Base-by-base conservation (phyloP, 164 flowering plant species). In the Vitis rotundifolia region DNA sequence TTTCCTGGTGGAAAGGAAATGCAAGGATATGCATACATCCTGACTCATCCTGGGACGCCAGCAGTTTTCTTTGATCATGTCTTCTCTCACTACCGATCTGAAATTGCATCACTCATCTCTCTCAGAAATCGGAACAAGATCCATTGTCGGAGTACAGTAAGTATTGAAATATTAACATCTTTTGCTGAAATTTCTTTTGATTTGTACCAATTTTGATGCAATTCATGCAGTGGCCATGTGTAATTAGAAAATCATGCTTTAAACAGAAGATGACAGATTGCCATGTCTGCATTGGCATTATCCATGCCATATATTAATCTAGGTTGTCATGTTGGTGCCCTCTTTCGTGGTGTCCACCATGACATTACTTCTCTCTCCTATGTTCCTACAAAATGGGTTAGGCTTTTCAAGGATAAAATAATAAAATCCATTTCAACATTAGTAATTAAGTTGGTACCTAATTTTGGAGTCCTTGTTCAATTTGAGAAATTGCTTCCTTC, bases 41-140 rank as follows among this genome's bases (percentile, higher is more conserved):
- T 95, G 70, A 95, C 98, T 65, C 99, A 95, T 78, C 98, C 99
- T 29, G 99, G 99, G 71, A 95, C 99, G 49, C 99, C 99, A 26
- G 74, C 97, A 22, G 91, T 95, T 59, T 95, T 93, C 75, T 93
- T 79, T 67, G 99, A 95, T 56, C 99, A 95, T 75, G 72, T 91
- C 47, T 95, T 90, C 71, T 89, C 97, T 62, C 83, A 86, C 63
- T 77, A 85, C 69, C 73, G 64, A 8, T 70, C 82, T 51, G 92
- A 91, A 81, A 87, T 95, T 70, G 74, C 82, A 31, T 71, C 85
- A 29, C 92, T 95, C 8, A 69, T 91, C 54, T 83, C 94, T 61
- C 71, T 95, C 50, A 85, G 99, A 74, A 82, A 80, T 48, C 84
- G 94, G 55, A 85, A 79, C 55, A 83, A 89, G 81, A 79, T 95